phyloP scores from a whole-genome alignment of 1,284 basidiomycete species.

The Trichosporon sp. region DNA sequence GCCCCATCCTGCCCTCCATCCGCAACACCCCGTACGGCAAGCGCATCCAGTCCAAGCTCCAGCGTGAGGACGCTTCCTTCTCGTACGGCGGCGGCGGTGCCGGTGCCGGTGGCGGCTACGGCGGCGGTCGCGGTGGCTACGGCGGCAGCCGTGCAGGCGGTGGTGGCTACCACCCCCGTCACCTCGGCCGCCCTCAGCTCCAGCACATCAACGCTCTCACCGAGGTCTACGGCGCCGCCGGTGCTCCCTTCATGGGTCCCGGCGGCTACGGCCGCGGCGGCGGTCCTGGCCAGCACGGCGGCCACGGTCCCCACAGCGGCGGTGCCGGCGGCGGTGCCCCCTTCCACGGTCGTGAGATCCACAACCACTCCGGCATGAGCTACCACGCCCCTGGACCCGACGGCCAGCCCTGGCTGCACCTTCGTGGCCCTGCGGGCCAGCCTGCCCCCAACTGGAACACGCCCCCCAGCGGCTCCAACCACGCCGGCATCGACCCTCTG shows the following conservation, averaged over 20 bases:
- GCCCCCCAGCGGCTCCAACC: constrained; percentile 18
- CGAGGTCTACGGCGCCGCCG: constrained; percentile 55
- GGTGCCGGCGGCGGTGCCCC: constrained; percentile 27
- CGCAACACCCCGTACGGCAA: constrained; percentile 97
- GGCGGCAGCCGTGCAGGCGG: constrained; percentile 36
- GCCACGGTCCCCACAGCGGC: constrained; percentile 24
- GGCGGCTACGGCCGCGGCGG: constrained; percentile 37
- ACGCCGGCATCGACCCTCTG: constrained; percentile 32
- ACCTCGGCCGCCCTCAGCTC: constrained; percentile 55
- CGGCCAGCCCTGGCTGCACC: constrained; percentile 54
- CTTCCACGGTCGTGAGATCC: constrained; percentile 37
- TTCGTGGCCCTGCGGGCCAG: constrained; percentile 47
- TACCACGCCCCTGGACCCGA: constrained; percentile 55
- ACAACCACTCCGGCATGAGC: constrained; percentile 49
- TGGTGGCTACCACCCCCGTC: constrained; percentile 48
- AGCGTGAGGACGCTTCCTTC: constrained; percentile 76
- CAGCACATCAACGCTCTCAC: constrained; percentile 58
- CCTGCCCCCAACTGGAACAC: constrained; percentile 48
- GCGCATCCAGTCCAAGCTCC: constrained; percentile 94
- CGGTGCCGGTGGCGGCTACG: constrained; percentile 50
- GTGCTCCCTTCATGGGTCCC: constrained; percentile 45
- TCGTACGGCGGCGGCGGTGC: constrained; percentile 57
- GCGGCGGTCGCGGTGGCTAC: constrained; percentile 57
- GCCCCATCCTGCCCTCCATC: constrained; percentile 92
- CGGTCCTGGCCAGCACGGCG: constrained; percentile 26